Evolutionary conservation across 179 eudicot species (phyloP), one percentile per base, ranked within the genome.

Genomic region (Carnegiea gigantea): DNA sequence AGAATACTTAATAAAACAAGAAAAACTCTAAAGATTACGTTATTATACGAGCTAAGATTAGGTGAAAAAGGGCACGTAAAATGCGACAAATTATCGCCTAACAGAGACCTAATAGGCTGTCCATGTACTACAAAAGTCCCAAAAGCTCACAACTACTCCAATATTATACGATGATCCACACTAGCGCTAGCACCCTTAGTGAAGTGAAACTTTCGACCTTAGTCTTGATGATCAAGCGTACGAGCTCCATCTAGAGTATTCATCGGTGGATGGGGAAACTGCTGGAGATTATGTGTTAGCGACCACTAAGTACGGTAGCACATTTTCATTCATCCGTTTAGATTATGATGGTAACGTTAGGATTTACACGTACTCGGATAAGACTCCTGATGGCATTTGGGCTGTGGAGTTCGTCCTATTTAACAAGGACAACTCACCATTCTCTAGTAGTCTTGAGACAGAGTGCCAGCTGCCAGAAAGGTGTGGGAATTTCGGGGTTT

Each of bases 401-500:
- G 71, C 65, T 0, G 71, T 62, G 3, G 33, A 4, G 3, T 62
- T 36, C 6, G 6, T 65, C 51, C 26, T 77, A 5, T 77, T 77
- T 23, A 40, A 1, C 51, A 40, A 20, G 9, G 6, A 38, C 7
- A 24, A 24, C 78, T 14, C 2, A 14, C 54, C 54, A 73, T 8
- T 24, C 13, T 3, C 36, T 26, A 12, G n/a, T 30, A 59, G 30
- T 0, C 15, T 73, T 1, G 86, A 77, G 26, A 76, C 74, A 2
- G 83, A 85, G 82, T 87, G 92, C 54, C 83, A 80, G 2, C 48
- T 88, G 51, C 90, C 88, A 0, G 73, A 74, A 36, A 59, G 77
- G 77, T 86, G 90, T 38, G 86, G 88, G 38, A 11, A n/a, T 9
- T 84, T 83, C 9, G 92, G 90, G 67, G 49, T 89, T 12, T 88